phyloP scores from a whole-genome alignment of 2,329 filamentous ascomycete species.

The Chalara sp. region DNA sequence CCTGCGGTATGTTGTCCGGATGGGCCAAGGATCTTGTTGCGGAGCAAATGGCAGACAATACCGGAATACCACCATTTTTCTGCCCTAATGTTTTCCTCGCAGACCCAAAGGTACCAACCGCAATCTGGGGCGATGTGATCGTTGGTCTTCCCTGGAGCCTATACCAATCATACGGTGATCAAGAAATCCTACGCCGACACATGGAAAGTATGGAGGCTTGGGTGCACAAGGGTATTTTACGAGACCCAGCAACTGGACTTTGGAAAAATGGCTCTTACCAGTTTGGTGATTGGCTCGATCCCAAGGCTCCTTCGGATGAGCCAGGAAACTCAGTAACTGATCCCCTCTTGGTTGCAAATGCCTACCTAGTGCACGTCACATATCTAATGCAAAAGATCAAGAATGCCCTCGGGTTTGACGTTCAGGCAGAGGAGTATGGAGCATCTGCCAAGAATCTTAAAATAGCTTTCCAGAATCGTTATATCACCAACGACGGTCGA shows the following conservation, averaged over 20 bases:
- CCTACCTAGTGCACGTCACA: constrained; percentile 39
- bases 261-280: constrained; percentile 34
- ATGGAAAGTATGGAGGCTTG: constrained; percentile 34
- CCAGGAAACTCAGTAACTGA: constrained; percentile 34
- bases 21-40: constrained; percentile 36
- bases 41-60: no score
- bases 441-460: constrained; percentile 16
- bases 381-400: constrained; percentile 31
- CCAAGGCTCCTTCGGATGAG: constrained; percentile 34
- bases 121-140: constrained; percentile 37
- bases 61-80: no score
- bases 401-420: constrained; percentile 15
- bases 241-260: constrained; percentile 29
- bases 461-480: constrained; percentile 22
- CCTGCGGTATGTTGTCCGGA: constrained; percentile 31
- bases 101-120: no score
- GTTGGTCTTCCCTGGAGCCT: constrained; percentile 36
- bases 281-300: constrained; percentile 43
- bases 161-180: constrained; percentile 33
- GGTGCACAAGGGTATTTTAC: constrained; percentile 31
- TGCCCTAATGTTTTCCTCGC: no score
- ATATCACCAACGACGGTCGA: constrained; percentile 17
- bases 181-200: constrained; percentile 30
- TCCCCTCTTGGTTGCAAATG: constrained; percentile 36
- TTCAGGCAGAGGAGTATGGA: constrained; percentile 19